Percentiles rank a stretch among this genome's conserved stretches.
Conservation (phyloP, 257 asterid species). For the Scutellaria baicalensis region DNA sequence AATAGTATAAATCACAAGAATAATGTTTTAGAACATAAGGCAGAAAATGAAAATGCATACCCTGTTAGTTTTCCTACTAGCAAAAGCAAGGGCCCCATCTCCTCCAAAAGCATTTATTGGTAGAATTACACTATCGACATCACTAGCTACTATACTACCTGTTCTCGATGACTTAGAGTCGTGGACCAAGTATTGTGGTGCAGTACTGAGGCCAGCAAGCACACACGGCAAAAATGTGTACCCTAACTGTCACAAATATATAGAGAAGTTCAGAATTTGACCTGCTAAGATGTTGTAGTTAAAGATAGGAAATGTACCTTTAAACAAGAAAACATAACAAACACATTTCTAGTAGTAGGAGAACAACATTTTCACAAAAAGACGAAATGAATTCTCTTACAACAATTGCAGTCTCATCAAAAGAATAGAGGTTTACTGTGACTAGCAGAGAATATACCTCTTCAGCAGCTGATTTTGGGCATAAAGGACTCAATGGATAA, state of each 20-base stretch:
- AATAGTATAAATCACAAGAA: background rate
- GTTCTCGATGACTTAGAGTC: slow-evolving; percentile 23
- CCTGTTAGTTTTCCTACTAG: slow-evolving; percentile 36
- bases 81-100: slow-evolving; percentile 77
- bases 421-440: background rate
- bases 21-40: background rate
- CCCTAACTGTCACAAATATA: slow-evolving; percentile 52
- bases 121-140: slow-evolving; percentile 84
- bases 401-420: background rate
- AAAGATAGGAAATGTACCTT: background rate
- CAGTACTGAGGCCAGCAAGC: slow-evolving; percentile 80
- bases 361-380: background rate
- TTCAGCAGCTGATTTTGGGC: slow-evolving; percentile 88
- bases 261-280: background rate
- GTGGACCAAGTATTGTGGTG: slow-evolving; percentile 62
- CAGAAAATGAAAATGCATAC: slow-evolving; percentile 29
- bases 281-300: background rate
- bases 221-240: slow-evolving; percentile 98
- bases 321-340: too few species aligned
- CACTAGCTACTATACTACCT: slow-evolving; percentile 49
- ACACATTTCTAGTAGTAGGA: too few species aligned
- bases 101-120: slow-evolving; percentile 88
- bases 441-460: slow-evolving; percentile 39
- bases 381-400: background rate
- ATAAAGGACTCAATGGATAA: slow-evolving; percentile 40